Conservation (phyloP, 768 basidiomycete genomes). For the Boletus vinaceobasis region DNA sequence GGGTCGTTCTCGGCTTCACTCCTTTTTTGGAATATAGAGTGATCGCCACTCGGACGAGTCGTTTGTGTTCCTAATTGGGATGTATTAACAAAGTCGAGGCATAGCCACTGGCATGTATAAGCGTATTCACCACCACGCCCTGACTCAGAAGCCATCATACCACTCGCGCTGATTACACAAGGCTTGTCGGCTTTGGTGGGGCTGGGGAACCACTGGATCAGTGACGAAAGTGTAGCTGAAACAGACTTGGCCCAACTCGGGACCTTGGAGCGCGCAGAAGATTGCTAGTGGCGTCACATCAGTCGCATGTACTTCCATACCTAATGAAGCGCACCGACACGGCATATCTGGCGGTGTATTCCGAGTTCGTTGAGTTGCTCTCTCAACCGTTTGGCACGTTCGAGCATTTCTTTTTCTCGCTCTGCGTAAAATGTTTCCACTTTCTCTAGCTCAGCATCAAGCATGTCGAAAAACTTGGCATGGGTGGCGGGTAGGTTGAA, state of each 20-base stretch:
- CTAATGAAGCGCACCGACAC: slow-evolving; percentile 39
- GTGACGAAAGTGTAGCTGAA: background rate
- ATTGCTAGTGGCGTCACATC: slow-evolving; percentile 8
- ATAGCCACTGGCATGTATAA: background rate
- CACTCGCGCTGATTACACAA: background rate
- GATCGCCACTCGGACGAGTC: background rate
- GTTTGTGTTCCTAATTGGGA: background rate
- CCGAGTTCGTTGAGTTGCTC: slow-evolving; percentile 71
- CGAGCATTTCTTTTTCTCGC: slow-evolving; percentile 59
- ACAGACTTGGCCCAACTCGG: slow-evolving; percentile 10
- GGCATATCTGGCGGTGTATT: slow-evolving; percentile 57
- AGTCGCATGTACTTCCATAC: background rate
- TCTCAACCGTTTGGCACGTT: slow-evolving; percentile 46
- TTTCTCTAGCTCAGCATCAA: slow-evolving; percentile 79
- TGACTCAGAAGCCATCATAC: slow-evolving; percentile 16
- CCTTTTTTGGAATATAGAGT: background rate
- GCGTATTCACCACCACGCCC: slow-evolving; percentile 11
- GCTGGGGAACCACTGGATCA: background rate
- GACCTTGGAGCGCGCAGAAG: background rate
- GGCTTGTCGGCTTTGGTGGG: background rate
- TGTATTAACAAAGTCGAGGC: background rate
- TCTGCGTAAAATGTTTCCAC: slow-evolving; percentile 79
- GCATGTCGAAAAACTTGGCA: slow-evolving; percentile 64
- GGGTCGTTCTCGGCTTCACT: background rate
- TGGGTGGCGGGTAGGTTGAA: slow-evolving; percentile 58